Evolutionary conservation across 495 filamentous ascomycete genomes (phyloP), one percentile per base, ranked within the genome.

Genomic region (Hapsidospora chrysogenum): DNA sequence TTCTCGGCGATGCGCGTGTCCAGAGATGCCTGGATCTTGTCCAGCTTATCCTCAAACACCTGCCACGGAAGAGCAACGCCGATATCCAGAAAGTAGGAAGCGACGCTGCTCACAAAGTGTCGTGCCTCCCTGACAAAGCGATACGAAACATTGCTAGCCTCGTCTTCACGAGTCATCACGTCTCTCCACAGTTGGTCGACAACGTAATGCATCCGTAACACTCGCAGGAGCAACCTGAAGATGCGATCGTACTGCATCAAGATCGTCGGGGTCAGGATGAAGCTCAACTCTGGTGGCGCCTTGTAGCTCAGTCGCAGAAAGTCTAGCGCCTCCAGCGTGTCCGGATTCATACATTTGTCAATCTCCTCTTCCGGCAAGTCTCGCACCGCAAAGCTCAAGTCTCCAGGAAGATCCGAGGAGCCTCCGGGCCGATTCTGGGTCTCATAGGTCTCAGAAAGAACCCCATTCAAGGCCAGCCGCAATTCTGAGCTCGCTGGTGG

Each of bases 401-500:
- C 76, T 8, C 84, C 85, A 0, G 85, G 84, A 2, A 94, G 59
- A 17, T 78, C 68, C 2, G 64, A 56, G 8, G 50, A 21, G 14
- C 17, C 28, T 27, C 35, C 32, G 28, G 35, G 32, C 35, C 17
- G 32, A 9, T 19, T 38, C 9, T 36, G 20, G 16, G 40, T 52
- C 40, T 48, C 46, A 40, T 83, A 82, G 40, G 72, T 78, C 40
- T 94, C 87, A 2, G 69, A 70, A 9, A 97, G 62, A 9, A 95
- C 66, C 0, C 84, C 87, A 66, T 85, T 92, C 26, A 97, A 62
- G 10, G 82, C 83, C 2, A 95, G 63, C 1, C 84, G 74, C 19
- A 97, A 60, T 46, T 97, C 89, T 4, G 85, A 93, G 51, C 80
- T 89, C 21, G 85, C 84, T 6, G 89, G 87, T 17, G 87, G 87